Evolutionary conservation across 306 rosid species (phyloP), one percentile per base, ranked within the genome.

Genomic region (Medicago arabica): DNA sequence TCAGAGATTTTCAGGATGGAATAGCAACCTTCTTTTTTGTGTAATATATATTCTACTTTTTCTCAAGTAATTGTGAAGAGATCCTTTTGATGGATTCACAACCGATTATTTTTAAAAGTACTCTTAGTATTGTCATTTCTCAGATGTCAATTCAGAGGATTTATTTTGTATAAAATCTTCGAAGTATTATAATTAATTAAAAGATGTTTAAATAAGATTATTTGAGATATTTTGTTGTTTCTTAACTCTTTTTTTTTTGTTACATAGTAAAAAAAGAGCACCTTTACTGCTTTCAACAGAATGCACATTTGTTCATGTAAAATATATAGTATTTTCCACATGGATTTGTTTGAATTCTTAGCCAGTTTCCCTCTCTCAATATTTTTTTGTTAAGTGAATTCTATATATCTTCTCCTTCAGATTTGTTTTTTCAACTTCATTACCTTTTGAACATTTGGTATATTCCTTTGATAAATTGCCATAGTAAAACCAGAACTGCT

Each of bases 1-100:
- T 17, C 25, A 53, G 9, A 78, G 55, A 19, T 62, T 50, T 54
- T 17, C 1, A 17, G 28, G 72, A 85, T 78, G 76, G 69, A 86
- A 85, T 77, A 39, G 72, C 54, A 59, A 58, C 84, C 90, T 81
- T 81, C 83, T 60, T 81, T 54, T 75, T 60, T 75, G 78, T 54
- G 59, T 77, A 58, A 84, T 67, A 65, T 34, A 84, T 67, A 65
- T 34, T 59, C 59, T 15, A 15, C 78, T 71, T 81, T 85, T 84
- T 77, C 63, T 41, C 11, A 4, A 13, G 31, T 3, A 28, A 28
- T 28, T 28, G 0, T 28, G 4, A 28, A 55, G 70, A 46, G 53
- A 36, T 71, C 47, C 75, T 66, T 75, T 61, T 13, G 62, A 78
- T 69, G 87, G 84, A 67, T 58, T 81, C 81, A 68, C 59, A 61